Evolutionary conservation across 495 filamentous ascomycete species (phyloP), one percentile per base, ranked within the genome.

Genomic region (Xylaria nigripes): DNA sequence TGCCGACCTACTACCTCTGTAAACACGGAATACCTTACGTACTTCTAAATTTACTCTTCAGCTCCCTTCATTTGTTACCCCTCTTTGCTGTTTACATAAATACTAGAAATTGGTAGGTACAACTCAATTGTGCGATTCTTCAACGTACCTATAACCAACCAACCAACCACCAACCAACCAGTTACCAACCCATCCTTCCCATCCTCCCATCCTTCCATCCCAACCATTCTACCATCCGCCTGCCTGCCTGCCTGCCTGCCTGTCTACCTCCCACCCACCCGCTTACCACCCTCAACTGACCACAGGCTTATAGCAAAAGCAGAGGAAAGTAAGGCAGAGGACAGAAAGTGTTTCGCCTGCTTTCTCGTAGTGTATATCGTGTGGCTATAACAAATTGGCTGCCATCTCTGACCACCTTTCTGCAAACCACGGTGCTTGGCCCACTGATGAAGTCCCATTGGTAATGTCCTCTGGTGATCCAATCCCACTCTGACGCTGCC

Each of bases 401-500:
- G 59, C 63, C 45, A 58, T 64, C 57, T 52, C 59, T 48, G 57
- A 59, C 61, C 57, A 64, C 59, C 49, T 50, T 61, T 50, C 44
- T 62, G 57, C 59, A 45, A 53, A 27, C 45, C 54, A 55, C 53
- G 45, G 45, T 55, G 53, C 61, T 59, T 60, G 61, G 57, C 61
- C 12, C 36, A 18, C 18, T 40, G 36, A 40, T 36, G 8, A 36
- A 12, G 32, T 12, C 32, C 13, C 13, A 7, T 40, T 40, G 16
- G 36, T 40, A n/a, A 18, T 40, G n/a, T n/a, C 12, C 58, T 61
- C 61, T 61, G 64, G 64, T 57, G 55, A 59, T 60, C 58, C 63
- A 60, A 61, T 66, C 59, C 61, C 64, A 44, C 52, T 32, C 58
- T 59, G 59, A 64, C 60, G 57, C 61, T 64, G 61, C 64, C 55